phyloP scores from a whole-genome alignment of 106 monocot species.

The Dendrobium huoshanense region DNA sequence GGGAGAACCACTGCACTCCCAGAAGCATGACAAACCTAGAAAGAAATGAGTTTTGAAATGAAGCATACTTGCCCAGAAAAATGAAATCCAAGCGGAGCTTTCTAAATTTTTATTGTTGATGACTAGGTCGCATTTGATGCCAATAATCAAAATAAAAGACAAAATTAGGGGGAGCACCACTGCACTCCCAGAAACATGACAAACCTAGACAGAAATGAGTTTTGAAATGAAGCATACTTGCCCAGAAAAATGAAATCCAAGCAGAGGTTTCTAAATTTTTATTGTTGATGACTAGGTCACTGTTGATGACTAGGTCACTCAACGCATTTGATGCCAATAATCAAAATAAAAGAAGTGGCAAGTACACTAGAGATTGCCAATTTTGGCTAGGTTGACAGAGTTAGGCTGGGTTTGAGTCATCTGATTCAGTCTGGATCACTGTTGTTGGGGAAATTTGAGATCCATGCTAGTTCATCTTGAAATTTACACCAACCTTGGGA shows the following conservation, averaged over 20 bases:
- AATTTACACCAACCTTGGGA: background rate
- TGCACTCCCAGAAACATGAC: background rate
- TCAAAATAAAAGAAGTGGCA: background rate
- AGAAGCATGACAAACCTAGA: too few relatives aligned
- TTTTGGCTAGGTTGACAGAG: background rate
- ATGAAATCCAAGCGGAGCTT: too few relatives aligned
- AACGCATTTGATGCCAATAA: background rate
- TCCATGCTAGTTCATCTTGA: background rate
- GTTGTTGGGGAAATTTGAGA: background rate
- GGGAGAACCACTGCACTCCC: too few relatives aligned
- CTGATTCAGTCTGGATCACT: background rate
- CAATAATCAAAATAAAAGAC: too few relatives aligned
- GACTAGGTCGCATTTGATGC: too few relatives aligned
- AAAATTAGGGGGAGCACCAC: background rate
- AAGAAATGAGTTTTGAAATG: too few relatives aligned
- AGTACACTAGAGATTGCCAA: background rate
- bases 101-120: too few relatives aligned
- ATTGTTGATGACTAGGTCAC: background rate
- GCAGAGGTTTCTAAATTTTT: background rate
- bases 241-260: background rate
- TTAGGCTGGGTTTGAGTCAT: background rate
- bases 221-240: background rate
- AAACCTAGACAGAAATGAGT: background rate
- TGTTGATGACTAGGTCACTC: background rate
- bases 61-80: too few relatives aligned